A percentile compares a stretch with the other conserved stretches of the same genome.
Conservation (phyloP, 2,329 filamentous ascomycete genomes). For the Thelonectria rubi region DNA sequence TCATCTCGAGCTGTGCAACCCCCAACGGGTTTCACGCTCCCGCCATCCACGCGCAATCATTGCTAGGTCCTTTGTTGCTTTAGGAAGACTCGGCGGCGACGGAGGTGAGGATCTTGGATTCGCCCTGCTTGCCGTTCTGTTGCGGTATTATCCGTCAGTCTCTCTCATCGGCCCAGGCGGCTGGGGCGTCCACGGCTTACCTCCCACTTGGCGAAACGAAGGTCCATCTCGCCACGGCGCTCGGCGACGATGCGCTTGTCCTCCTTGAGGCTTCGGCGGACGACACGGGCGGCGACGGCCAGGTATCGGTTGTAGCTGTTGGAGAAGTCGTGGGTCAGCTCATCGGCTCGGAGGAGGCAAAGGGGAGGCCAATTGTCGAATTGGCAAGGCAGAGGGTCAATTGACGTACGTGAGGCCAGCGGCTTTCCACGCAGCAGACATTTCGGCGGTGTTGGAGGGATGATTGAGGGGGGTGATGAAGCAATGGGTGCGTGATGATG, state of each 20-base stretch:
- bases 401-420: slow-evolving; percentile 90
- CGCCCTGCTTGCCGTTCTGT: slow-evolving; percentile 96
- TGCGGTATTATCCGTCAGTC: slow-evolving; percentile 48
- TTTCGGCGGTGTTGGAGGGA: slow-evolving; percentile 67
- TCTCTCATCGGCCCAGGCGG: slow-evolving; percentile 14
- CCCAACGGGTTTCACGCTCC: slow-evolving; percentile 29
- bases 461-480: slow-evolving; percentile 39
- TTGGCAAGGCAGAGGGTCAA: slow-evolving; percentile 33
- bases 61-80: slow-evolving; percentile 27
- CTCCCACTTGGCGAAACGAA: slow-evolving; percentile 95
- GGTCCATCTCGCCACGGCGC: slow-evolving; percentile 87
- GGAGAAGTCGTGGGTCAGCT: slow-evolving; percentile 47
- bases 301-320: slow-evolving; percentile 99
- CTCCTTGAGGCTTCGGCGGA: slow-evolving; percentile 97
- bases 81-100: slow-evolving; percentile 52
- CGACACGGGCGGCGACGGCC: slow-evolving; percentile 89
- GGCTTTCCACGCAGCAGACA: slow-evolving; percentile 98
- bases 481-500: slow-evolving; percentile 47
- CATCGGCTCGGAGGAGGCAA: slow-evolving; percentile 32
- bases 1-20: slow-evolving; percentile 36
- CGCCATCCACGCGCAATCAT: slow-evolving; percentile 39
- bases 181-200: slow-evolving; percentile 58
- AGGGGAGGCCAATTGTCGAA: slow-evolving; percentile 28
- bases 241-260: slow-evolving; percentile 87
- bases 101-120: slow-evolving; percentile 74